These are phyloP conservation scores for Pulicaria dysenterica DNA, from an alignment of 129 eudicot species.

Conservation along the genomic window DNA sequence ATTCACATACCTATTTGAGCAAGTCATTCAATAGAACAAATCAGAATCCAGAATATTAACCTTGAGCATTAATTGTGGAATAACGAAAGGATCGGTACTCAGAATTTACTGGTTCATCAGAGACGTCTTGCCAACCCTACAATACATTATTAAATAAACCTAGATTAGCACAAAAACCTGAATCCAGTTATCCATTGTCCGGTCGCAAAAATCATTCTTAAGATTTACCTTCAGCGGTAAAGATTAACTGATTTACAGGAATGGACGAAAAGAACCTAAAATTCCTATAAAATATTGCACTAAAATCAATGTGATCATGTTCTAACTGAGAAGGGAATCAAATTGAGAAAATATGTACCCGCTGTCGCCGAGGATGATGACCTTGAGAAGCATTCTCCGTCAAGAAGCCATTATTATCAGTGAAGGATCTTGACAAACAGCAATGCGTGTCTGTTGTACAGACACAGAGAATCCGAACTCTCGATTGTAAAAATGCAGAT, in stretches of 20 bases:
- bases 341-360: conserved; percentile 39
- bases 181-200: conserved; percentile 1
- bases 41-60: conserved; percentile 19
- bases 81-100: conserved; percentile 7
- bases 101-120: conserved; percentile 68
- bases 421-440: conserved; percentile 12
- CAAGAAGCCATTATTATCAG: conserved; percentile 60
- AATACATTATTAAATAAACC: conserved; percentile 23
- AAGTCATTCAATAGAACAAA: conserved; percentile 6
- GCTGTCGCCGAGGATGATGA: conserved; percentile 78
- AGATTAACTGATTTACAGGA: not conserved
- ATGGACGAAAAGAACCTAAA: not conserved
- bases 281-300: not conserved
- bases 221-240: not conserved
- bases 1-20: conserved; percentile 56
- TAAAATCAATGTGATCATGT: not conserved
- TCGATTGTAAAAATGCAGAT: conserved; percentile 20
- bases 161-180: conserved; percentile 28
- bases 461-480: not conserved
- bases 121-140: conserved; percentile 76
- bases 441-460: not conserved
- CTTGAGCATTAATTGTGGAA: not conserved
- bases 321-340: not conserved
- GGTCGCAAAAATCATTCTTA: conserved; percentile 11
- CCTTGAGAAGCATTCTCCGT: conserved; percentile 75